A percentile compares a stretch with the other conserved stretches of the same genome.
These are phyloP conservation scores for Saksenaea oblongispora DNA, from an alignment of 371 early-diverging fungal species.

Conservation along the genomic window DNA sequence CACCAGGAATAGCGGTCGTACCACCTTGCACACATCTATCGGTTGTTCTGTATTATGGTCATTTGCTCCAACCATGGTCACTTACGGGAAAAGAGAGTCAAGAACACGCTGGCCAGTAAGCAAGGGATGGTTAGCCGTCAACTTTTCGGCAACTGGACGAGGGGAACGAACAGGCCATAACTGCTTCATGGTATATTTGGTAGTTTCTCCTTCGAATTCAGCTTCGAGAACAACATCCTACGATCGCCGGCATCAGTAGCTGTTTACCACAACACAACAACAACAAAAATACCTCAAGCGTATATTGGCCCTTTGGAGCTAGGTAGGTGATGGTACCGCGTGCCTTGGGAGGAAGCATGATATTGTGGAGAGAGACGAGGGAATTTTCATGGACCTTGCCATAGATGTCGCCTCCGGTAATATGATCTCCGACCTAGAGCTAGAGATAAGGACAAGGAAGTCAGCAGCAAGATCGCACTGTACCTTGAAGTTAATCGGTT, in stretches of 20 bases:
- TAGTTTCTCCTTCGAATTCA: constrained; percentile 91
- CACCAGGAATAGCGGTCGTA: constrained; percentile 99
- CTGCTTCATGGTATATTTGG: constrained; percentile 95
- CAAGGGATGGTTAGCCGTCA: constrained; percentile 95
- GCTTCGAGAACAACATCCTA: constrained; percentile 93
- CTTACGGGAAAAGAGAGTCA: constrained; percentile 98
- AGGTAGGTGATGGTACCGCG: constrained; percentile 97
- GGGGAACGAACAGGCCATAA: constrained; percentile 99
- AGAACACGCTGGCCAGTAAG: constrained; percentile 99
- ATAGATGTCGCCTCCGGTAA: constrained; percentile 98
- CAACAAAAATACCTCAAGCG: constrained; percentile 60
- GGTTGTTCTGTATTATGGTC: neutral
- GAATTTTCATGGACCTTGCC: constrained; percentile 98
- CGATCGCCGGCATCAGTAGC: neutral
- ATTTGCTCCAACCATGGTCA: neutral
- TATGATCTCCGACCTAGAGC: constrained; percentile 88
- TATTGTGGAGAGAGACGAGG: constrained; percentile 88
- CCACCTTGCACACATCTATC: constrained; percentile 98
- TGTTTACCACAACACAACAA: neutral
- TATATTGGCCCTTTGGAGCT: constrained; percentile 95
- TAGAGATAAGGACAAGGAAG: neutral
- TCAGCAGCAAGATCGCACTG: neutral
- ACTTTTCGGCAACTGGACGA: constrained; percentile 97
- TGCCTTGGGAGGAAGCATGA: constrained; percentile 96
- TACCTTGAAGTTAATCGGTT: constrained; percentile 87